These are phyloP conservation scores for Rhizophagus sp. DNA, from an alignment of 192 early-diverging fungal genomes.

Conservation along the genomic window DNA sequence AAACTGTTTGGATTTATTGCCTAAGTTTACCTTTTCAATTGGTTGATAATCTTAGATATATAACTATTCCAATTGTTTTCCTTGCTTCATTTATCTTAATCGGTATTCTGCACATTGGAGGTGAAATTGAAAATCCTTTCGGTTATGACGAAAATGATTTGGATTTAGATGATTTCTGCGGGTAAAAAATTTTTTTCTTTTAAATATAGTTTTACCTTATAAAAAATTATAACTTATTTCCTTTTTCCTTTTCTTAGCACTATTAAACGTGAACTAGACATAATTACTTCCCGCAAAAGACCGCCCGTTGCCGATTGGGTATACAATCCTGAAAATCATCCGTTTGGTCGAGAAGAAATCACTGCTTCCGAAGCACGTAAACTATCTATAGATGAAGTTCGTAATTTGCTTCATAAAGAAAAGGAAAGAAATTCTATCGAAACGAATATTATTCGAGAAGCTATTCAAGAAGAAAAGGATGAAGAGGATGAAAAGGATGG, in stretches of 20 bases:
- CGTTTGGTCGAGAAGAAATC: slow-evolving; percentile 31
- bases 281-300: background rate
- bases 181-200: slow-evolving; percentile 32
- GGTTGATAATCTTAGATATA: slow-evolving; percentile 48
- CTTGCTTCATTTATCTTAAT: slow-evolving; percentile 74
- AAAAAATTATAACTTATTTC: background rate
- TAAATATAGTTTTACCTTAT: background rate
- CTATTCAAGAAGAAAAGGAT: too few relatives aligned
- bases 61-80: slow-evolving; percentile 68
- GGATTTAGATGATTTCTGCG: slow-evolving; percentile 59
- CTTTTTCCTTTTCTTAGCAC: background rate
- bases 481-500: too few relatives aligned
- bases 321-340: slow-evolving; percentile 41
- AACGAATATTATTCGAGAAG: background rate
- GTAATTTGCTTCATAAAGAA: slow-evolving; percentile 30
- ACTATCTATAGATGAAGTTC: slow-evolving; percentile 39
- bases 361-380: slow-evolving; percentile 38
- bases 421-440: background rate
- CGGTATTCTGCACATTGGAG: slow-evolving; percentile 84
- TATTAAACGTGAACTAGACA: background rate
- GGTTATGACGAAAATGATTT: slow-evolving; percentile 79
- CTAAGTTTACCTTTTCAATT: slow-evolving; percentile 83
- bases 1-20: slow-evolving; percentile 75
- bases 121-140: slow-evolving; percentile 94
- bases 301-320: slow-evolving; percentile 38